Conservation (phyloP, 2,329 filamentous ascomycete genomes). For the Gnomoniopsis sp. region DNA sequence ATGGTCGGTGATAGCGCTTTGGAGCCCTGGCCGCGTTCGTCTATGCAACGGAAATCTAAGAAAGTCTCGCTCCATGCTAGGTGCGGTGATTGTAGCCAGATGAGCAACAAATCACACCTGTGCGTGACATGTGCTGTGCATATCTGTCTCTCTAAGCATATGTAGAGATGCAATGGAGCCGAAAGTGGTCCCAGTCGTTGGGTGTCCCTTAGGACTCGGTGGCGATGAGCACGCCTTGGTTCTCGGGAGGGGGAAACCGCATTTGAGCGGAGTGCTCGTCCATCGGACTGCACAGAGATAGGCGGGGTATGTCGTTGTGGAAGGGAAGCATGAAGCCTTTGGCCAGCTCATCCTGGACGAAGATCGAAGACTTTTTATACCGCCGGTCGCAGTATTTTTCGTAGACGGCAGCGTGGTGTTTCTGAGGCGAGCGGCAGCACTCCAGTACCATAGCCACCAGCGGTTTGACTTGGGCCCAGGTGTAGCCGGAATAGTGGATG, state of each 20-base stretch:
- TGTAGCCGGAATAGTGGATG: slow-evolving; percentile 92
- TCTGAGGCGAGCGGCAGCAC: slow-evolving; percentile 76
- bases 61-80: slow-evolving; percentile 14
- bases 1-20: slow-evolving; percentile 4
- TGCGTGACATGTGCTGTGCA: slow-evolving; percentile 10
- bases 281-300: slow-evolving; percentile 18
- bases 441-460: slow-evolving; percentile 77
- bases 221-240: slow-evolving; percentile 11
- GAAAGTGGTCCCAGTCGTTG: slow-evolving; percentile 5
- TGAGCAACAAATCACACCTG: slow-evolving; percentile 17
- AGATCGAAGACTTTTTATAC: slow-evolving; percentile 80
- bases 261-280: slow-evolving; percentile 14
- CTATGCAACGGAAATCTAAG: slow-evolving; percentile 14
- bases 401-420: slow-evolving; percentile 82
- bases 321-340: slow-evolving; percentile 54
- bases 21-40: background rate
- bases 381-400: slow-evolving; percentile 89
- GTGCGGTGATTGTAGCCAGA: slow-evolving; percentile 14
- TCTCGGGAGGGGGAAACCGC: slow-evolving; percentile 10
- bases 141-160: slow-evolving; percentile 19
- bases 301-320: slow-evolving; percentile 35
- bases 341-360: slow-evolving; percentile 71
- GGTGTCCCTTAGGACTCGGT: slow-evolving; percentile 16
- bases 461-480: slow-evolving; percentile 75
- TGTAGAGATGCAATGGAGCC: slow-evolving; percentile 17